These are phyloP conservation scores for Globisporangium paddicum DNA, from an alignment of 352 stramenopile species.

Conservation along the genomic window DNA sequence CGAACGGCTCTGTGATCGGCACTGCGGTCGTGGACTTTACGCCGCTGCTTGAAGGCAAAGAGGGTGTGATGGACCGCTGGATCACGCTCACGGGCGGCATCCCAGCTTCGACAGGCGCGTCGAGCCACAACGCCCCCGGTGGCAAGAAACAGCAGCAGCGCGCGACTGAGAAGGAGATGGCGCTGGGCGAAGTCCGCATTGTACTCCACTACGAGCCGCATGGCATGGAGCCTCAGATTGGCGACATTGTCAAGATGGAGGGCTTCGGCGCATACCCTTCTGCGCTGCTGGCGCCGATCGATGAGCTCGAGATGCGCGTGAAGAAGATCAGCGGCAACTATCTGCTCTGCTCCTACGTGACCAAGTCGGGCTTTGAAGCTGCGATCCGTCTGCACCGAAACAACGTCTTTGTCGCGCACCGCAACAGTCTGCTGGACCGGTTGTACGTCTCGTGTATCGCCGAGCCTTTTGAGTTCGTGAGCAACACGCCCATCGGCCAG, in stretches of 20 bases:
- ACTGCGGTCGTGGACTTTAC: constrained; percentile 68
- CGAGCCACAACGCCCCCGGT: constrained; percentile 4
- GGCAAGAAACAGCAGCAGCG: constrained; percentile 33
- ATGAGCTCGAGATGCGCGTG: constrained; percentile 70
- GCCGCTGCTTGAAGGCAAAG: constrained; percentile 62
- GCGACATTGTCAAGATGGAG: constrained; percentile 75
- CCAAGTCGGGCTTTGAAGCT: constrained; percentile 58
- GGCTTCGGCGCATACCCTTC: constrained; percentile 74
- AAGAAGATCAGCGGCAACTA: constrained; percentile 82
- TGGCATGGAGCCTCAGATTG: constrained; percentile 66
- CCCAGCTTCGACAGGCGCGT: constrained; percentile 9
- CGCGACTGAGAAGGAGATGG: constrained; percentile 31
- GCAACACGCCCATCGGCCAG: constrained; percentile 57
- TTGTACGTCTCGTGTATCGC: constrained; percentile 65
- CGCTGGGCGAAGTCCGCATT: constrained; percentile 66
- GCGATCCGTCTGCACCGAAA: constrained; percentile 67
- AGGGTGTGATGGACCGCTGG: constrained; percentile 79
- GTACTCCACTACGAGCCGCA: constrained; percentile 78
- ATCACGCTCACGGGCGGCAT: constrained; percentile 56
- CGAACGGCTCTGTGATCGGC: constrained; percentile 70
- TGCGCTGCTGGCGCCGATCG: constrained; percentile 48
- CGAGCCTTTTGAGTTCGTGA: constrained; percentile 69
- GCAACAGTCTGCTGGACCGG: constrained; percentile 61
- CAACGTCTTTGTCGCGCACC: constrained; percentile 72
- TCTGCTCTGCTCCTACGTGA: constrained; percentile 67